phyloP scores from a whole-genome alignment of 257 asterid genomes.

The Jasminum sambac region DNA sequence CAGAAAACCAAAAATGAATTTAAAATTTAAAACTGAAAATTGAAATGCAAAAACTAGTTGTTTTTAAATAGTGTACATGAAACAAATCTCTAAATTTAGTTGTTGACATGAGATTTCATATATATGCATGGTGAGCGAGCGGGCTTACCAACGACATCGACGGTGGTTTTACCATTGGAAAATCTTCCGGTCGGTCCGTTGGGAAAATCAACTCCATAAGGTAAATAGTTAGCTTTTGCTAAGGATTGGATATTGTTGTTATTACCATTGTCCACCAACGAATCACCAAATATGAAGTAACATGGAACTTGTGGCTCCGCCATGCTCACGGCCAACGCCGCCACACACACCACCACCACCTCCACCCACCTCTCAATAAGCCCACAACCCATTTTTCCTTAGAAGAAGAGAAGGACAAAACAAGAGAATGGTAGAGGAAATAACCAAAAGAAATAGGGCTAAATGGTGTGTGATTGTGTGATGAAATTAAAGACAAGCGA shows the following conservation, averaged over 20 bases:
- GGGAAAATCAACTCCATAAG: slow-evolving; percentile 64
- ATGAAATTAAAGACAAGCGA: neutral
- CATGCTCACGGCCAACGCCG: slow-evolving; percentile 21
- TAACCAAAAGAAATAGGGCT: slow-evolving; percentile 24
- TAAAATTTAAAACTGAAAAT: too few relatives aligned
- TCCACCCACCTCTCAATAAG: slow-evolving; percentile 25
- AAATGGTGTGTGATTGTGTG: neutral
- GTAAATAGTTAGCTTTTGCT: slow-evolving; percentile 74
- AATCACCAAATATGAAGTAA: slow-evolving; percentile 69
- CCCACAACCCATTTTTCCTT: slow-evolving; percentile 31
- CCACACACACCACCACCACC: slow-evolving; percentile 20
- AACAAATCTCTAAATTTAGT: too few relatives aligned
- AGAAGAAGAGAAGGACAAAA: slow-evolving; percentile 12
- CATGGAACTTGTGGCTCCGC: slow-evolving; percentile 75
- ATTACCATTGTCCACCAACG: slow-evolving; percentile 73
- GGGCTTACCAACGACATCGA: slow-evolving; percentile 62
- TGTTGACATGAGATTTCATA: too few relatives aligned
- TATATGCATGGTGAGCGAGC: neutral
- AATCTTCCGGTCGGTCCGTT: slow-evolving; percentile 73
- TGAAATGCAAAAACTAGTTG: too few relatives aligned
- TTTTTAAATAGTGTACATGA: too few relatives aligned
- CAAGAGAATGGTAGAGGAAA: slow-evolving; percentile 24
- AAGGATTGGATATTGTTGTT: slow-evolving; percentile 63
- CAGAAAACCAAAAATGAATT: too few relatives aligned
- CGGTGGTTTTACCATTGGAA: slow-evolving; percentile 66